Conservation (phyloP, 768 basidiomycete species). For the Lactarius hengduanensis region DNA sequence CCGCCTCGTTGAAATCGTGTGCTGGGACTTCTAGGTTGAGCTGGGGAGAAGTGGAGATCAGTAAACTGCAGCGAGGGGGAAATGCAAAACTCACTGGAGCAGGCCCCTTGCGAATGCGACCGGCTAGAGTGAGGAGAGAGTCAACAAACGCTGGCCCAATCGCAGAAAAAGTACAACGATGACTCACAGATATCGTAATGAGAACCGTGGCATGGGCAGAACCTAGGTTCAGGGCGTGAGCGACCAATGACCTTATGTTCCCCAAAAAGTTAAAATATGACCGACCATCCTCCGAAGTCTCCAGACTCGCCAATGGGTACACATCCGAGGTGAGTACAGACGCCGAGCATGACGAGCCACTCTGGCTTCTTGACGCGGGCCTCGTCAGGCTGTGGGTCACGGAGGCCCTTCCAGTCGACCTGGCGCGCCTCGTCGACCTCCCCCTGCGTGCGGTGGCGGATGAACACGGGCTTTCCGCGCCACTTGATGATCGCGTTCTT, state of each 20-base stretch:
- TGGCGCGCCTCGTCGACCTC: conserved; percentile 93
- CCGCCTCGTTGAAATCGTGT: conserved; percentile 84
- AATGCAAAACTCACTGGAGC: conserved; percentile 68
- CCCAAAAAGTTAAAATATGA: conserved; percentile 19
- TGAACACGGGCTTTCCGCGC: conserved; percentile 99
- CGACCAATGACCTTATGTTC: not conserved
- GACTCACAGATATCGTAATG: conserved; percentile 90
- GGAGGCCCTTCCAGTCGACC: conserved; percentile 79
- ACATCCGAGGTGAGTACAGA: conserved; percentile 98
- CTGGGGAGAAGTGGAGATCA: conserved; percentile 39
- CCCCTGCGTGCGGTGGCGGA: conserved; percentile 87
- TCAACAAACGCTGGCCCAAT: conserved; percentile 11
- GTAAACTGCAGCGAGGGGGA: not conserved
- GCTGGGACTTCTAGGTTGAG: conserved; percentile 93
- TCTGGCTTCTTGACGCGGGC: conserved; percentile 90
- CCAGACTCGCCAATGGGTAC: conserved; percentile 98
- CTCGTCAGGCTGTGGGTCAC: conserved; percentile 93
- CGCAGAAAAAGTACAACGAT: conserved; percentile 10
- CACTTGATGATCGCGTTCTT: conserved; percentile 98
- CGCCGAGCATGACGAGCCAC: conserved; percentile 91
- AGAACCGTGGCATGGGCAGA: conserved; percentile 99
- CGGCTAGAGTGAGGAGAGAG: conserved; percentile 50
- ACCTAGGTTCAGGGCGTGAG: conserved; percentile 44
- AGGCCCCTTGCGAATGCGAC: conserved; percentile 93
- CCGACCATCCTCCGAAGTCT: conserved; percentile 96